A percentile compares a stretch with the other conserved stretches of the same genome.
Evolutionary conservation across 345 rosid genomes (phyloP).

Genomic region (Arabidopsis arenosa): DNA sequence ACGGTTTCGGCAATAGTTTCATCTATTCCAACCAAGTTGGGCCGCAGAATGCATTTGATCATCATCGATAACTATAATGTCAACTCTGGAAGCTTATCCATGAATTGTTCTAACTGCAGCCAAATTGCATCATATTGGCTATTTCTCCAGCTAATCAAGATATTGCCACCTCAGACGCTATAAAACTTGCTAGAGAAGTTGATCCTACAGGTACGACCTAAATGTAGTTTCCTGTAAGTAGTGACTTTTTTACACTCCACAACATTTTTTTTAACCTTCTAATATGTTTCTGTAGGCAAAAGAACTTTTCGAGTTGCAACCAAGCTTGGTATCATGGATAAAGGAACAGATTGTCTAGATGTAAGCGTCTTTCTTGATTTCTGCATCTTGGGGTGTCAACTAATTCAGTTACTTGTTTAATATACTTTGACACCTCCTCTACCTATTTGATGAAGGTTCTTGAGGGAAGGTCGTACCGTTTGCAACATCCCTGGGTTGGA

Average conservation of each 20-base stretch:
- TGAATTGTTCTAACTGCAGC: slow-evolving; percentile 59
- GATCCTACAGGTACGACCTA: slow-evolving; percentile 83
- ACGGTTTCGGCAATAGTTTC: background rate
- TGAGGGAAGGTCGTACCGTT: slow-evolving; percentile 91
- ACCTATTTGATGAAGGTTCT: slow-evolving; percentile 65
- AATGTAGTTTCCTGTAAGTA: slow-evolving; percentile 13
- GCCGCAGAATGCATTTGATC: slow-evolving; percentile 19
- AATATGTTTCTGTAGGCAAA: slow-evolving; percentile 63
- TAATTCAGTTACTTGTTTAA: slow-evolving; percentile 27
- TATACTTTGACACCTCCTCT: slow-evolving; percentile 34
- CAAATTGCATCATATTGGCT: slow-evolving; percentile 95
- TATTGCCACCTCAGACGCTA: slow-evolving; percentile 99
- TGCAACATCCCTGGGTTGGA: slow-evolving; percentile 99
- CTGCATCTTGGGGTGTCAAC: slow-evolving; percentile 4
- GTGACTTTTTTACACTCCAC: slow-evolving; percentile 23
- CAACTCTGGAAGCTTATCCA: slow-evolving; percentile 30
- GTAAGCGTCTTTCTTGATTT: slow-evolving; percentile 49
- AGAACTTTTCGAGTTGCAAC: slow-evolving; percentile 97
- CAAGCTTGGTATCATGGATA: slow-evolving; percentile 99
- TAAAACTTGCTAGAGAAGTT: slow-evolving; percentile 98
- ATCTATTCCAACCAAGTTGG: slow-evolving; percentile 12
- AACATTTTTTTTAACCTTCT: slow-evolving; percentile 13
- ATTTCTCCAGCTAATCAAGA: slow-evolving; percentile 99
- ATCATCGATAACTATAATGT: slow-evolving; percentile 12
- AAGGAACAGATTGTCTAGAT: slow-evolving; percentile 93